phyloP scores from a whole-genome alignment of 495 filamentous ascomycete species.

The Penicillium coffeae region DNA sequence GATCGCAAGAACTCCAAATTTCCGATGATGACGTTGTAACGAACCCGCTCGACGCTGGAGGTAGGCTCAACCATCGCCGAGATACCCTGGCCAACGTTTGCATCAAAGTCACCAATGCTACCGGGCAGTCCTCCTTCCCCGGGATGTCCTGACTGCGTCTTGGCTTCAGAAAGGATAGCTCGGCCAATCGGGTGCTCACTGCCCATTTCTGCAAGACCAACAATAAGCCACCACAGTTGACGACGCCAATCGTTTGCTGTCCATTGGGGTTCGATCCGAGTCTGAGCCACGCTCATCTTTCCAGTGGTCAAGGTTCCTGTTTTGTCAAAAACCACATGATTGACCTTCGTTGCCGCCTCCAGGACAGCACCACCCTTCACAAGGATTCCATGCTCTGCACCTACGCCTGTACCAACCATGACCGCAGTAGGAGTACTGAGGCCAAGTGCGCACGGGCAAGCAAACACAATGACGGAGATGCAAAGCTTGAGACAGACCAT shows the following conservation, averaged over 20 bases:
- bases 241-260: conserved; percentile 60
- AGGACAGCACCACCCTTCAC: conserved; percentile 94
- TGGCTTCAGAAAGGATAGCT: conserved; percentile 72
- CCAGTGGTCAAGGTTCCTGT: conserved; percentile 94
- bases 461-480: conserved; percentile 98
- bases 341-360: conserved; percentile 88
- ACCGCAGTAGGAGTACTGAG: conserved; percentile 94
- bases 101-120: conserved; percentile 77
- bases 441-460: conserved; percentile 92
- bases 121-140: conserved; percentile 75
- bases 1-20: conserved; percentile 73
- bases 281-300: conserved; percentile 83
- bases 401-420: conserved; percentile 97
- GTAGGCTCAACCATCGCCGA: conserved; percentile 76
- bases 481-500: conserved; percentile 98
- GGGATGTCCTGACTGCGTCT: conserved; percentile 65
- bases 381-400: conserved; percentile 94
- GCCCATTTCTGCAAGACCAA: conserved; percentile 88
- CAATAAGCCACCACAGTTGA: conserved; percentile 87
- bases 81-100: conserved; percentile 80
- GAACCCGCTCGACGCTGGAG: conserved; percentile 56
- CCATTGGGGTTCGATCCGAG: conserved; percentile 65
- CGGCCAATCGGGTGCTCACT: conserved; percentile 94
- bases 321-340: conserved; percentile 97
- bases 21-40: conserved; percentile 78